phyloP scores from a whole-genome alignment of 176 grass and related monocot species.

The Phoenix dactylifera region DNA sequence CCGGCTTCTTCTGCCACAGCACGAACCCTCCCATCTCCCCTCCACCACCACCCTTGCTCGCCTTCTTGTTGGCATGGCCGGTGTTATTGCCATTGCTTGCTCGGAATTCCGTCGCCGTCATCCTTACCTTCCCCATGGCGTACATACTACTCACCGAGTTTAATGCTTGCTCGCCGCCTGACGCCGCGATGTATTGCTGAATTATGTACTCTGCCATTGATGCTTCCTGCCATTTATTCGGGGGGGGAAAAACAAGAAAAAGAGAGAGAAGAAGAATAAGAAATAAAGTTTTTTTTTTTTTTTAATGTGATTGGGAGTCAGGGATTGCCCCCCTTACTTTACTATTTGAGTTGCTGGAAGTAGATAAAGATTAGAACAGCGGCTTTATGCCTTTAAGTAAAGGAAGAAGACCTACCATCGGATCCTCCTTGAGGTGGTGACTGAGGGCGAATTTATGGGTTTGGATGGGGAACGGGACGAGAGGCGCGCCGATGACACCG shows the following conservation, averaged over 20 bases:
- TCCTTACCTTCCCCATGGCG: slow-evolving; percentile 21
- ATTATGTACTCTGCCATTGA: slow-evolving; percentile 22
- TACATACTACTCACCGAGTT: slow-evolving; percentile 10
- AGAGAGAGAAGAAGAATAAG: too few species aligned
- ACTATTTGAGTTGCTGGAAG: too few species aligned
- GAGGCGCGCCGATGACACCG: slow-evolving; percentile 9
- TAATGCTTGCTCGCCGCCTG: slow-evolving; percentile 12
- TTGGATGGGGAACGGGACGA: slow-evolving; percentile 2
- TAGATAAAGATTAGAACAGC: too few species aligned
- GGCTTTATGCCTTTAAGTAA: background rate
- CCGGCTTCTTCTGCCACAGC: slow-evolving; percentile 22
- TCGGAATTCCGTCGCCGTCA: slow-evolving; percentile 3
- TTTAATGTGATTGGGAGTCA: too few species aligned
- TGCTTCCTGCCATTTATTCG: background rate
- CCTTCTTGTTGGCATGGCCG: background rate
- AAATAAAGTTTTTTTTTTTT: too few species aligned
- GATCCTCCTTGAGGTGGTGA: slow-evolving; percentile 1
- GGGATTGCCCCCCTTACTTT: too few species aligned
- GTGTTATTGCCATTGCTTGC: background rate
- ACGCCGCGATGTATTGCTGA: slow-evolving; percentile 19
- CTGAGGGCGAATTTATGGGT: background rate
- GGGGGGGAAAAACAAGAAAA: too few species aligned
- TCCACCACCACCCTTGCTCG: background rate
- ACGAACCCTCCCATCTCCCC: slow-evolving; percentile 19
- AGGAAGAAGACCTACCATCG: background rate